Evolutionary conservation across 192 early-diverging fungal genomes (phyloP).

Genomic region (Ramicandelaber brevisporus): DNA sequence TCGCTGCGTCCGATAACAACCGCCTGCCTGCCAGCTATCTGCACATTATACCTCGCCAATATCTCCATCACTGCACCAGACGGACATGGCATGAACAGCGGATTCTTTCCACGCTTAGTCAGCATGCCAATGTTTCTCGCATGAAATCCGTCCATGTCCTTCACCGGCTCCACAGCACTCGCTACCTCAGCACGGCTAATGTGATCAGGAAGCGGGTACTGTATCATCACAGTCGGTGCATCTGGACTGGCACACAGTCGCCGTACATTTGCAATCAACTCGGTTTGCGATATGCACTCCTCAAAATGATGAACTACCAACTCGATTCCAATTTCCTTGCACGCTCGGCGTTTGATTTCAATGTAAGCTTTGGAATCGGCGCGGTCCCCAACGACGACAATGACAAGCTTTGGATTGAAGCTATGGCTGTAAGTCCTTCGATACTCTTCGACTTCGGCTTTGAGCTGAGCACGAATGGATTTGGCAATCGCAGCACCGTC

Average conservation of each 20-base stretch:
- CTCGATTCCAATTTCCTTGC: constrained; percentile 49
- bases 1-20: constrained; percentile 93
- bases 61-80: constrained; percentile 80
- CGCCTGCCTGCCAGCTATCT: constrained; percentile 59
- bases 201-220: constrained; percentile 74
- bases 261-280: constrained; percentile 27
- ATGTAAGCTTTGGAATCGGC: constrained; percentile 90
- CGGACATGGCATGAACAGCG: constrained; percentile 87
- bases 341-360: constrained; percentile 75
- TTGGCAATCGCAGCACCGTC: constrained; percentile 58
- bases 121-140: constrained; percentile 78
- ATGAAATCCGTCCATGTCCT: constrained; percentile 98
- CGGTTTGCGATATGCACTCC: constrained; percentile 22
- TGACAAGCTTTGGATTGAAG: constrained; percentile 61
- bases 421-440: constrained; percentile 27
- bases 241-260: constrained; percentile 33
- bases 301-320: constrained; percentile 27
- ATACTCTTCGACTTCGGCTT: constrained; percentile 34
- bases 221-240: constrained; percentile 74
- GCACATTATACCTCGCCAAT: constrained; percentile 35
- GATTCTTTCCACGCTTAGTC: constrained; percentile 49
- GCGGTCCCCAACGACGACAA: constrained; percentile 77
- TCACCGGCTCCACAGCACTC: constrained; percentile 57
- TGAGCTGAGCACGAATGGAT: constrained; percentile 47
- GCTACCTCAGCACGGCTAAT: constrained; percentile 60